These are phyloP conservation scores for Cladosporium sphaerospermum DNA, from an alignment of 2,329 filamentous ascomycete species.

Conservation along the genomic window DNA sequence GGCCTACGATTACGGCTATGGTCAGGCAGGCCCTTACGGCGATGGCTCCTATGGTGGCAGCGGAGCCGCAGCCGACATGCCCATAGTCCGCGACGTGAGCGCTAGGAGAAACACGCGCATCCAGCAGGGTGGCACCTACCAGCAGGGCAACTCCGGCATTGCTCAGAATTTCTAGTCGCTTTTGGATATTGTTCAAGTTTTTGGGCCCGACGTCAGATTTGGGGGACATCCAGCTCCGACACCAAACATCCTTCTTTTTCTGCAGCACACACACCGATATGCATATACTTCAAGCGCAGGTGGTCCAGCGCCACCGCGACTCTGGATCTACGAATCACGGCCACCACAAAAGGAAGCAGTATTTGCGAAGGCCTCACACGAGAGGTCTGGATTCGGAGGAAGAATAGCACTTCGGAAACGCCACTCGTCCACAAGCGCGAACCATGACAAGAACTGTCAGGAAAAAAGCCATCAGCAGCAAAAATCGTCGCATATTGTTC, in stretches of 20 bases:
- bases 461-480: neutral
- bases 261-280: neutral
- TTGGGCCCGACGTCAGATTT: neutral
- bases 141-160: conserved; percentile 85
- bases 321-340: neutral
- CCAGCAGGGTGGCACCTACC: conserved; percentile 71
- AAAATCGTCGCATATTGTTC: neutral
- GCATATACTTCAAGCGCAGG: too few species aligned
- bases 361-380: neutral
- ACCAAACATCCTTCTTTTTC: neutral
- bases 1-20: conserved; percentile 43
- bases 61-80: conserved; percentile 50
- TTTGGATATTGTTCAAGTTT: neutral
- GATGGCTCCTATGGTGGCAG: conserved; percentile 46
- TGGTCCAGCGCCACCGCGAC: neutral
- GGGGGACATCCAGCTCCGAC: neutral
- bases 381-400: neutral
- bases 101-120: conserved; percentile 91
- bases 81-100: conserved; percentile 87
- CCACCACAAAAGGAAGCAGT: neutral
- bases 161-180: conserved; percentile 84
- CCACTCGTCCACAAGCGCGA: neutral
- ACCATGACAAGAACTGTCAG: neutral
- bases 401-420: neutral
- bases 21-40: conserved; percentile 50